phyloP scores from a whole-genome alignment of 2,329 filamentous ascomycete genomes.

The Colletotrichum somersetense region DNA sequence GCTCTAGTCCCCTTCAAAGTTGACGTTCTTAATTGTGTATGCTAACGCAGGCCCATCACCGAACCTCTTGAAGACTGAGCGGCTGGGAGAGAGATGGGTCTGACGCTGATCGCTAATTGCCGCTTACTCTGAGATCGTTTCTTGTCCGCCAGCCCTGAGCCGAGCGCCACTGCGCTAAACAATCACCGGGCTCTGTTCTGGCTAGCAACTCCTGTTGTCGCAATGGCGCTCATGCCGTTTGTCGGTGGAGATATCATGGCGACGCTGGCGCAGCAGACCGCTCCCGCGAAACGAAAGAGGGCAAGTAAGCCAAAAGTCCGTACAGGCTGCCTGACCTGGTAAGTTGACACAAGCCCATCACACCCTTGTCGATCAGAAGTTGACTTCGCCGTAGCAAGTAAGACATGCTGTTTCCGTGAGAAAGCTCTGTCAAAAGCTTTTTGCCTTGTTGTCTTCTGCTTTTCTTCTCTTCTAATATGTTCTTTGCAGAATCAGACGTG shows the following conservation, averaged over 20 bases:
- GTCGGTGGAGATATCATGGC: not conserved
- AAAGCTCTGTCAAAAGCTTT: not conserved
- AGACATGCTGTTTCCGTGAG: conserved; percentile 33
- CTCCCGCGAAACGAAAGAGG: conserved; percentile 46
- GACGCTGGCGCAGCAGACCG: not conserved
- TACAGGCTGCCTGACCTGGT: conserved; percentile 58
- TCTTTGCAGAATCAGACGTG: conserved; percentile 49
- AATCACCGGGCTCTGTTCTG: not conserved
- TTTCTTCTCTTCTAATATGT: conserved; percentile 6
- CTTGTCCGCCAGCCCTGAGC: not conserved
- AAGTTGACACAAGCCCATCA: conserved; percentile 38
- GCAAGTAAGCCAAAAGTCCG: conserved; percentile 55
- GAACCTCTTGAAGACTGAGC: not conserved
- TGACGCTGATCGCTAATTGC: too few relatives aligned
- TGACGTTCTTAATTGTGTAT: too few relatives aligned
- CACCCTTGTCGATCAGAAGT: not conserved
- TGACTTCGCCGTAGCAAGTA: conserved; percentile 46
- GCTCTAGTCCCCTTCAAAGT: not conserved
- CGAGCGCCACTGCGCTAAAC: not conserved
- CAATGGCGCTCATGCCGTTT: conserved; percentile 19
- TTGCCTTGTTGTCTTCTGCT: not conserved
- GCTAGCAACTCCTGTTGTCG: not conserved
- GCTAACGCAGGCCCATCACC: not conserved
- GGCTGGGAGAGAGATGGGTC: not conserved
- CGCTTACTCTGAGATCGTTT: not conserved